These are phyloP conservation scores for Mycena chlorophos DNA, from an alignment of 768 basidiomycete genomes.

Conservation along the genomic window DNA sequence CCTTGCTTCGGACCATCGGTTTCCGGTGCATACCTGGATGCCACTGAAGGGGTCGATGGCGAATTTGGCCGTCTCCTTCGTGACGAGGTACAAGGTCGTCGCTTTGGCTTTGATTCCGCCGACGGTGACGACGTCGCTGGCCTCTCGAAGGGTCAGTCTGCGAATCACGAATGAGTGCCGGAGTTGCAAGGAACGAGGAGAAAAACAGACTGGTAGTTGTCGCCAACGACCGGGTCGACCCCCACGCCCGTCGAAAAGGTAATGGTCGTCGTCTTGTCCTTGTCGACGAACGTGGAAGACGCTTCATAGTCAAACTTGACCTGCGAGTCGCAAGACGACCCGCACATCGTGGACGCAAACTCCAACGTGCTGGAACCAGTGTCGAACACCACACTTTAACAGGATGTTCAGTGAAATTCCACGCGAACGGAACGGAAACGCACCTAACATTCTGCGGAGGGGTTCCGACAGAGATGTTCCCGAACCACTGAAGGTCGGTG, in stretches of 20 bases:
- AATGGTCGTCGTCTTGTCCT: slow-evolving; percentile 40
- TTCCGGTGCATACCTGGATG: slow-evolving; percentile 43
- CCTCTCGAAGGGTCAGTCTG: slow-evolving; percentile 45
- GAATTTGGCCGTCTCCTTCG: slow-evolving; percentile 51
- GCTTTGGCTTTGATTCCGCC: slow-evolving; percentile 42
- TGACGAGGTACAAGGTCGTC: slow-evolving; percentile 49
- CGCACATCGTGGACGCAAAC: slow-evolving; percentile 40
- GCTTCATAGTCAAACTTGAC: slow-evolving; percentile 46
- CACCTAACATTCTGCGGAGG: slow-evolving; percentile 46
- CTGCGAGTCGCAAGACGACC: slow-evolving; percentile 42
- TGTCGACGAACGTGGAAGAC: slow-evolving; percentile 54
- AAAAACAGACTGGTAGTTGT: slow-evolving; percentile 35
- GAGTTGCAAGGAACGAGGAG: background rate
- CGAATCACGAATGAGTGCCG: background rate
- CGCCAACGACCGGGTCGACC: slow-evolving; percentile 52
- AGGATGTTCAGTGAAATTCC: no score
- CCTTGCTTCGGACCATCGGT: no score
- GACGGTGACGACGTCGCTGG: slow-evolving; percentile 49
- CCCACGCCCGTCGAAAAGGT: slow-evolving; percentile 55
- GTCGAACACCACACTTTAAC: slow-evolving; percentile 55
- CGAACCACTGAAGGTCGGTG: slow-evolving; percentile 60
- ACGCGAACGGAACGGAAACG: no score
- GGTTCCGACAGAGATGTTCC: slow-evolving; percentile 54
- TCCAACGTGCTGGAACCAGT: slow-evolving; percentile 42
- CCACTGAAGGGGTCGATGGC: slow-evolving; percentile 55